Conservation (phyloP, 2,329 filamentous ascomycete genomes). For the Septoria petroselini region DNA sequence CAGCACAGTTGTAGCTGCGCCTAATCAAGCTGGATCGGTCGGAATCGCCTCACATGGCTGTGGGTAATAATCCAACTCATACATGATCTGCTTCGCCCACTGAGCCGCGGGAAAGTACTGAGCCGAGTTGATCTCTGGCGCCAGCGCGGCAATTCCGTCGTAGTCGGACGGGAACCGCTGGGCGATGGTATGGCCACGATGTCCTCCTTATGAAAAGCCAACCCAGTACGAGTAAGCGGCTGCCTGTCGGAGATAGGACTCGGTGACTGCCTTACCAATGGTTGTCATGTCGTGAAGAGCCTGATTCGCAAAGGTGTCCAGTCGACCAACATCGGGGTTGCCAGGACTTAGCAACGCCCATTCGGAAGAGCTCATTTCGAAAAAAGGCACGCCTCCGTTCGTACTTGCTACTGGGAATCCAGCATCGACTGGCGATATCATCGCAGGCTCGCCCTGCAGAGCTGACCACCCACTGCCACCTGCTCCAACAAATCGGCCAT, state of each 20-base stretch:
- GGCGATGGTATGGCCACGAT: constrained; percentile 38
- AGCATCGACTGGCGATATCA: too few species aligned
- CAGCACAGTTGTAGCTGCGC: too few species aligned
- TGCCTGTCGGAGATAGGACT: constrained; percentile 32
- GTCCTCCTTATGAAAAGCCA: constrained; percentile 39
- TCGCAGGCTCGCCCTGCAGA: constrained; percentile 30
- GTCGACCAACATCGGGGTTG: constrained; percentile 33
- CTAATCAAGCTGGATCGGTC: too few species aligned
- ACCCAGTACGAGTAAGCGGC: constrained; percentile 38
- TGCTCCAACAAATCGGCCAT: constrained; percentile 42
- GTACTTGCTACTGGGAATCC: constrained; percentile 26
- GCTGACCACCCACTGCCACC: constrained; percentile 32
- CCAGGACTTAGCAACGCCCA: constrained; percentile 28
- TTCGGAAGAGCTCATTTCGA: too few species aligned
- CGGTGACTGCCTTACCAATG: constrained; percentile 31
- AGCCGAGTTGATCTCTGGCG: too few species aligned
- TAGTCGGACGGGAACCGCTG: too few species aligned
- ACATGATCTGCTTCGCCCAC: too few species aligned
- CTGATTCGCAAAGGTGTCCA: constrained; percentile 35
- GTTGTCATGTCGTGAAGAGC: constrained; percentile 34
- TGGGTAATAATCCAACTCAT: too few species aligned
- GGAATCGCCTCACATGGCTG: too few species aligned
- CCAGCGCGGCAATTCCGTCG: too few species aligned
- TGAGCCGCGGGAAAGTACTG: too few species aligned
- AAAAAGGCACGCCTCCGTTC: too few species aligned